Evolutionary conservation across 2,329 filamentous ascomycete species (phyloP).

Genomic region (Neobulgaria alba): DNA sequence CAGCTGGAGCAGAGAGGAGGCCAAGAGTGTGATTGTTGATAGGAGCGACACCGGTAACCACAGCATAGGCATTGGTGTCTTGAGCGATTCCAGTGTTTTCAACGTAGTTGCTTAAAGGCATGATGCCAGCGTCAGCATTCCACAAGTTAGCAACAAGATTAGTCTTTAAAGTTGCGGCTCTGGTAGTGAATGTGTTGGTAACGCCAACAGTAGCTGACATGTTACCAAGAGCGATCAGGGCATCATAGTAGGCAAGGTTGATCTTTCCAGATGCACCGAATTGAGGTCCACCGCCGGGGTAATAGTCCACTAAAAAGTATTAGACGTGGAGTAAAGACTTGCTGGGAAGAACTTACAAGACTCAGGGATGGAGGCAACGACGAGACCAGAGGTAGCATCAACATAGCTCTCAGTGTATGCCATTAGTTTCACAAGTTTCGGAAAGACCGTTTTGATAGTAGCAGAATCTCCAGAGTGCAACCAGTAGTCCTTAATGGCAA

Average conservation of each 20-base stretch:
- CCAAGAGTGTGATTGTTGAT: constrained; percentile 1
- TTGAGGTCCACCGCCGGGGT: constrained; percentile 15
- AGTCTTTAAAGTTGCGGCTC: constrained; percentile 9
- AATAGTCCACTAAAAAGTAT: constrained; percentile 15
- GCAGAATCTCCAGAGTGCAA: constrained; percentile 15
- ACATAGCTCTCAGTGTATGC: constrained; percentile 11
- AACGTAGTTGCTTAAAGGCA: constrained; percentile 13
- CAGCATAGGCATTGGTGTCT: constrained; percentile 17
- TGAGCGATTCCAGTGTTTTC: constrained; percentile 13
- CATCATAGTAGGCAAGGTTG: constrained; percentile 20
- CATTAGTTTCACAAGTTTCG: constrained; percentile 12
- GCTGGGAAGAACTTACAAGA: constrained; percentile 1
- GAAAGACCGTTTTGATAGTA: constrained; percentile 9
- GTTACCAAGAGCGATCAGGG: constrained; percentile 15
- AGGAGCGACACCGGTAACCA: constrained; percentile 12
- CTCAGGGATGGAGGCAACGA: not conserved
- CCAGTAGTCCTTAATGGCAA: constrained; percentile 20
- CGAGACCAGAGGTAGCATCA: constrained; percentile 1
- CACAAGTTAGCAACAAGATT: constrained; percentile 15
- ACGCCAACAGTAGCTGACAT: constrained; percentile 6
- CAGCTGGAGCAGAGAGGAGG: constrained; percentile 6
- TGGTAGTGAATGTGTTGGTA: constrained; percentile 6
- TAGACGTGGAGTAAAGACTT: not conserved
- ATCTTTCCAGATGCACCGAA: constrained; percentile 20
- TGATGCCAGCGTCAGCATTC: constrained; percentile 10